phyloP scores from a whole-genome alignment of 345 rosid species.

The Triadica sebifera region DNA sequence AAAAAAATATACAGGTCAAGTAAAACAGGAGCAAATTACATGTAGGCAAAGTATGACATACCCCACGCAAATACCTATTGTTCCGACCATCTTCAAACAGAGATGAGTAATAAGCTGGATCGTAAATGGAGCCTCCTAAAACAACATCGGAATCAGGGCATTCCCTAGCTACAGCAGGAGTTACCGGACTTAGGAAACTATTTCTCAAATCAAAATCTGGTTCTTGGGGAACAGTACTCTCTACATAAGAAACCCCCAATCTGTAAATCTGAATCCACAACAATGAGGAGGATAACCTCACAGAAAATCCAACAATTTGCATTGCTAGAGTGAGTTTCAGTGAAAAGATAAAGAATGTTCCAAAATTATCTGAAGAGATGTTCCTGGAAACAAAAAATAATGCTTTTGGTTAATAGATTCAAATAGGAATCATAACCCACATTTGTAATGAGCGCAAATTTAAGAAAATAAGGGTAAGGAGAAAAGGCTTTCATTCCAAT shows the following conservation, averaged over 20 bases:
- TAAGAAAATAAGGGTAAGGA: background rate
- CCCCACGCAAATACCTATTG: constrained; percentile 35
- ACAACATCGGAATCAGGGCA: constrained; percentile 54
- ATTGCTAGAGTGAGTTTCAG: constrained; percentile 74
- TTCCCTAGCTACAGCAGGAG: constrained; percentile 38
- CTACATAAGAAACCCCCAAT: constrained; percentile 60
- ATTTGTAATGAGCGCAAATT: background rate
- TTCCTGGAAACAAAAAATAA: constrained; percentile 43
- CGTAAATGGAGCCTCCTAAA: constrained; percentile 61
- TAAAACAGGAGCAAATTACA: background rate
- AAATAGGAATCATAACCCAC: background rate
- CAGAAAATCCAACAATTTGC: constrained; percentile 74
- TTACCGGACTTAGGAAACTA: constrained; percentile 63
- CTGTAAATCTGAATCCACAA: constrained; percentile 93
- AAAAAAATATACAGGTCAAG: background rate
- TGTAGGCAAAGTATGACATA: constrained; percentile 8
- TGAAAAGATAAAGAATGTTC: constrained; percentile 55
- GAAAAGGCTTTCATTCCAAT: background rate
- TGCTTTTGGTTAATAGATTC: background rate
- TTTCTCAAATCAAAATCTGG: constrained; percentile 58
- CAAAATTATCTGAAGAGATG: constrained; percentile 51
- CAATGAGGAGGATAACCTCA: constrained; percentile 73
- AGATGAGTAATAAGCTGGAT: constrained; percentile 60
- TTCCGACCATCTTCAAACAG: constrained; percentile 58
- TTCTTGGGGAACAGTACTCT: constrained; percentile 33